These are phyloP conservation scores for Dictyostelium brefeldianum DNA, from an alignment of 78 protist genomes.

Conservation along the genomic window DNA sequence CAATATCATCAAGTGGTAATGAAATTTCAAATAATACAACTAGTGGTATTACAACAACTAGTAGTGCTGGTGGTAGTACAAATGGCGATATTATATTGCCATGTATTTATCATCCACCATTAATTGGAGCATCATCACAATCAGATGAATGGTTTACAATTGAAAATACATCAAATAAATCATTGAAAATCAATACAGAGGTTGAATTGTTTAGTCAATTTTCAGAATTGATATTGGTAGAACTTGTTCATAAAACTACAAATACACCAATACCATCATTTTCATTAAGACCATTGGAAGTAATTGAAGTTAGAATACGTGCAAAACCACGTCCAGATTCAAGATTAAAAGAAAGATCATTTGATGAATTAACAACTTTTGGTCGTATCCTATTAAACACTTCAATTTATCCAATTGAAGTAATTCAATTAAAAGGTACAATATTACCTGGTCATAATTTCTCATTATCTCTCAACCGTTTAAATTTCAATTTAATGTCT, in stretches of 20 bases:
- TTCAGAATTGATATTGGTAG: slow-evolving; percentile 18
- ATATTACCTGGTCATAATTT: slow-evolving; percentile 58
- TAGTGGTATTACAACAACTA: background rate
- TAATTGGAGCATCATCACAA: background rate
- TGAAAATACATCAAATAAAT: slow-evolving; percentile 66
- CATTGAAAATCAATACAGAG: slow-evolving; percentile 63
- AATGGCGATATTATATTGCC: slow-evolving; percentile 54
- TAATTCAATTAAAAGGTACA: slow-evolving; percentile 34
- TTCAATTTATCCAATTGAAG: slow-evolving; percentile 49
- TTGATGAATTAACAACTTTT: slow-evolving; percentile 20
- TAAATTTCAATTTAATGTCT: slow-evolving; percentile 55
- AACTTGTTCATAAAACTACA: slow-evolving; percentile 42
- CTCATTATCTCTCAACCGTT: slow-evolving; percentile 18
- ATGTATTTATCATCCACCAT: slow-evolving; percentile 68
- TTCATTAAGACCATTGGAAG: slow-evolving; percentile 49
- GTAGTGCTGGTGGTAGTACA: background rate
- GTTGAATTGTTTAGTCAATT: slow-evolving; percentile 48
- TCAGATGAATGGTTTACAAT: slow-evolving; percentile 83
- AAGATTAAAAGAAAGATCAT: slow-evolving; percentile 26
- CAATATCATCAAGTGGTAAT: background rate
- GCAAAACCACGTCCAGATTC: slow-evolving; percentile 61
- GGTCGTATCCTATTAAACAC: slow-evolving; percentile 56
- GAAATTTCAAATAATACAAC: background rate
- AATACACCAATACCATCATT: slow-evolving; percentile 76
- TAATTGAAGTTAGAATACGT: slow-evolving; percentile 62